These are phyloP conservation scores for Saccharomycopsis fibuligera DNA, from an alignment of 805 yeast genomes.

Conservation along the genomic window DNA sequence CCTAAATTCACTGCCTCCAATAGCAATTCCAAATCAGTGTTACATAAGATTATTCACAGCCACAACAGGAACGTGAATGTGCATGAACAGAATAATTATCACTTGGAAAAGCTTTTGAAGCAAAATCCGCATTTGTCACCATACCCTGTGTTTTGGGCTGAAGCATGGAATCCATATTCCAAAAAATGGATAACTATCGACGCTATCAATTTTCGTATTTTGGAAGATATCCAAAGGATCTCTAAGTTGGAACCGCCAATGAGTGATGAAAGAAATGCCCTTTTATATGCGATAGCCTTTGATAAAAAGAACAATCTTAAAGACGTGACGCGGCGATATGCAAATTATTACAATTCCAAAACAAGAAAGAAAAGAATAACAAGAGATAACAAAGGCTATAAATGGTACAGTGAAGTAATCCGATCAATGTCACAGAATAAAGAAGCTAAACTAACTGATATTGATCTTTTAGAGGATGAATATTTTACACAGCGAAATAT, in stretches of 20 bases:
- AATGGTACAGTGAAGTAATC: constrained; percentile 48
- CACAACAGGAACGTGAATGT: constrained; percentile 3
- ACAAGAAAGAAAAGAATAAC: constrained; percentile 69
- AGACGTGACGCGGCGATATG: constrained; percentile 84
- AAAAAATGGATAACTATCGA: constrained; percentile 83
- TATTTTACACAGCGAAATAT: constrained; percentile 57
- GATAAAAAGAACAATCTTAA: constrained; percentile 58
- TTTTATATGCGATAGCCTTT: constrained; percentile 73
- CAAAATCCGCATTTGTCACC: constrained; percentile 17
- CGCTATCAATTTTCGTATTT: constrained; percentile 56
- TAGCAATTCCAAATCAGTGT: constrained; percentile 18
- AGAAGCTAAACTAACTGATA: constrained; percentile 27
- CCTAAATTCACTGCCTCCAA: constrained; percentile 22
- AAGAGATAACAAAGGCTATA: constrained; percentile 44
- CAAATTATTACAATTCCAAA: constrained; percentile 63
- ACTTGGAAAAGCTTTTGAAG: constrained; percentile 23
- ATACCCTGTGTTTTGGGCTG: constrained; percentile 87
- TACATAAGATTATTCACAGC: constrained; percentile 24
- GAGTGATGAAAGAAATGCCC: constrained; percentile 47
- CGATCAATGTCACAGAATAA: constrained; percentile 24
- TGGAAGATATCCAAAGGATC: constrained; percentile 54
- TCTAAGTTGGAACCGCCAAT: constrained; percentile 70
- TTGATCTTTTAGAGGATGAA: constrained; percentile 51
- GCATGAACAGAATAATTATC: not conserved
- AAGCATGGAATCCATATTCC: constrained; percentile 77